Conservation (phyloP, 768 basidiomycete genomes). For the Amanita rimosa region DNA sequence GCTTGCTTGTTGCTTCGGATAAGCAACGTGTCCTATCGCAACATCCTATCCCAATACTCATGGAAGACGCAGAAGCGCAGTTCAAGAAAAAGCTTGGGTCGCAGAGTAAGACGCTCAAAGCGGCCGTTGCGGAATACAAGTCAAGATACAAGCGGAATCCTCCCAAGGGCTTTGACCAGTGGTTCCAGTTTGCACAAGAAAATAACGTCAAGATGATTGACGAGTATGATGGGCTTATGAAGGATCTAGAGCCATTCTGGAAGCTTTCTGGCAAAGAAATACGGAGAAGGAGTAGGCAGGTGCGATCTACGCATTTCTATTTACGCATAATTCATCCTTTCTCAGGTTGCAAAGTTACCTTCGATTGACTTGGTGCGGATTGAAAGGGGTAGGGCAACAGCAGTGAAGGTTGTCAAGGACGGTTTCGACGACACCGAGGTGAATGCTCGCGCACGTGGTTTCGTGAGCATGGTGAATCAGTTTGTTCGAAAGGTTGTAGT, state of each 20-base stretch:
- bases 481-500: slow-evolving; percentile 50
- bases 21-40: slow-evolving; percentile 10
- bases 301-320: slow-evolving; percentile 16
- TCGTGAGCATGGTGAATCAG: slow-evolving; percentile 61
- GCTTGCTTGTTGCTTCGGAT: slow-evolving; percentile 6
- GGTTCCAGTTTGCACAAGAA: slow-evolving; percentile 74
- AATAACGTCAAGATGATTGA: slow-evolving; percentile 74
- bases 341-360: slow-evolving; percentile 63
- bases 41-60: slow-evolving; percentile 81
- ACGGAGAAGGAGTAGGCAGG: slow-evolving; percentile 49
- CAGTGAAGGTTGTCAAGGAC: slow-evolving; percentile 41
- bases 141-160: slow-evolving; percentile 68
- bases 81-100: slow-evolving; percentile 53
- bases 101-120: slow-evolving; percentile 72
- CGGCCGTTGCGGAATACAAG: slow-evolving; percentile 77
- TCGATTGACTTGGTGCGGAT: slow-evolving; percentile 85
- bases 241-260: slow-evolving; percentile 85
- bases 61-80: slow-evolving; percentile 71
- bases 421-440: slow-evolving; percentile 58
- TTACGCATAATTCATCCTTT: not conserved
- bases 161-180: slow-evolving; percentile 83
- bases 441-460: slow-evolving; percentile 69
- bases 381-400: slow-evolving; percentile 44
- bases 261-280: slow-evolving; percentile 61
- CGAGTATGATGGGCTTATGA: slow-evolving; percentile 75